Evolutionary conservation across 164 flowering plant species (phyloP).

Genomic region (Nymphaea thermarum): DNA sequence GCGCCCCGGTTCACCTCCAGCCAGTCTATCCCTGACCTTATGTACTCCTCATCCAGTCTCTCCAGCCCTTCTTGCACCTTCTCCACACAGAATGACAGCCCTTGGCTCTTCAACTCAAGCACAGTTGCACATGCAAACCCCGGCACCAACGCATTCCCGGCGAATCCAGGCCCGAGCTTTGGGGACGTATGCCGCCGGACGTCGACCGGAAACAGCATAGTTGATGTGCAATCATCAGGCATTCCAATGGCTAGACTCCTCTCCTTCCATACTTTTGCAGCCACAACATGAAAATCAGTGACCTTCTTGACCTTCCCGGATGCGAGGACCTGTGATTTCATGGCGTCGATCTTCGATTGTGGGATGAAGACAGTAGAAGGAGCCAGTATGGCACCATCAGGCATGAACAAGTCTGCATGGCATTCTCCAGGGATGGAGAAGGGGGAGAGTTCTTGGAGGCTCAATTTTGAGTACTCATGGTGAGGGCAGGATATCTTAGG

Average conservation of each 20-base stretch:
- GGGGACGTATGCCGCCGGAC: slow-evolving; percentile 15
- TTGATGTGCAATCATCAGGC: slow-evolving; percentile 11
- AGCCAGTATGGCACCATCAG: not conserved
- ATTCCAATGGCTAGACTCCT: slow-evolving; percentile 4
- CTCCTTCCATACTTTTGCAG: slow-evolving; percentile 12
- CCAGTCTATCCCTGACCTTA: slow-evolving; percentile 21
- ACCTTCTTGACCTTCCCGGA: not conserved
- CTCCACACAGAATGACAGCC: slow-evolving; percentile 4
- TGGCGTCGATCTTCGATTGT: slow-evolving; percentile 6
- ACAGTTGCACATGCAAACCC: slow-evolving; percentile 18
- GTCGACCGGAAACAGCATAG: slow-evolving; percentile 22
- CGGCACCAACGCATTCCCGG: slow-evolving; percentile 21
- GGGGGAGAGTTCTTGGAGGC: not conserved
- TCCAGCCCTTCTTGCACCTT: slow-evolving; percentile 21
- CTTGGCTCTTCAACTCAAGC: slow-evolving; percentile 9
- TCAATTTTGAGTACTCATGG: slow-evolving; percentile 16
- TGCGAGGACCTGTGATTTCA: slow-evolving; percentile 9
- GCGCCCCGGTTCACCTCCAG: slow-evolving; percentile 15
- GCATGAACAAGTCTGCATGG: not conserved
- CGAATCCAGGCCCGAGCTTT: slow-evolving; percentile 11
- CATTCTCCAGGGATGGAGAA: not conserved
- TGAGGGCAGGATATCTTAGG: slow-evolving; percentile 17
- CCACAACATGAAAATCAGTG: slow-evolving; percentile 8
- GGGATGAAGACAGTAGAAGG: slow-evolving; percentile 11
- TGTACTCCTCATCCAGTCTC: slow-evolving; percentile 20